Evolutionary conservation across 2,329 filamentous ascomycete genomes (phyloP).

Genomic region (Acrocalymma vagum): DNA sequence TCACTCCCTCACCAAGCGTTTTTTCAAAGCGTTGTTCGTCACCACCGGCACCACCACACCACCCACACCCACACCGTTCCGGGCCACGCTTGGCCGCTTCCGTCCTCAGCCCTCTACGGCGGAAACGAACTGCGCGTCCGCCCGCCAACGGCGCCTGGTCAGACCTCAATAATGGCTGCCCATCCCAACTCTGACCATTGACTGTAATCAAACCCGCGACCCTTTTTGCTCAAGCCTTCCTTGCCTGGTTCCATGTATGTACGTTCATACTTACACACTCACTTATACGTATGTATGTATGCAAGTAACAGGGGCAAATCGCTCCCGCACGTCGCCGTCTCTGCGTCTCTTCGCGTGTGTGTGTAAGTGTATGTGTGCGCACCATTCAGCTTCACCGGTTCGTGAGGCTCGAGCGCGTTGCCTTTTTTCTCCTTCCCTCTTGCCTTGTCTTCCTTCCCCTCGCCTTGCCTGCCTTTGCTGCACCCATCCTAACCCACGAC

Average conservation of each 20-base stretch:
- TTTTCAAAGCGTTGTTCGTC: constrained; percentile 4
- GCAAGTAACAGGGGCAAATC: background rate
- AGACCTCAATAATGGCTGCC: constrained; percentile 10
- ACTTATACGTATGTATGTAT: no score
- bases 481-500: constrained; percentile 18
- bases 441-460: no score
- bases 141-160: constrained; percentile 16
- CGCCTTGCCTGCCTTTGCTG: constrained; percentile 12
- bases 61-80: no score
- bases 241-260: no score
- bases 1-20: background rate
- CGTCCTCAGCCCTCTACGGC: constrained; percentile 24
- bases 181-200: constrained; percentile 9
- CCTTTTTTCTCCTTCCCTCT: no score
- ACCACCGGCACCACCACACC: constrained; percentile 10
- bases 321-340: constrained; percentile 18
- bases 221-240: no score
- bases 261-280: no score
- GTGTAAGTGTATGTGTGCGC: no score
- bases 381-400: constrained; percentile 28
- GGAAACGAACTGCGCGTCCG: constrained; percentile 8
- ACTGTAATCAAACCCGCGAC: no score
- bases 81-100: constrained; percentile 2
- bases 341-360: no score
- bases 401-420: constrained; percentile 25